Conservation (phyloP, 805 yeast genomes). For the Kazachstania taianensis region DNA sequence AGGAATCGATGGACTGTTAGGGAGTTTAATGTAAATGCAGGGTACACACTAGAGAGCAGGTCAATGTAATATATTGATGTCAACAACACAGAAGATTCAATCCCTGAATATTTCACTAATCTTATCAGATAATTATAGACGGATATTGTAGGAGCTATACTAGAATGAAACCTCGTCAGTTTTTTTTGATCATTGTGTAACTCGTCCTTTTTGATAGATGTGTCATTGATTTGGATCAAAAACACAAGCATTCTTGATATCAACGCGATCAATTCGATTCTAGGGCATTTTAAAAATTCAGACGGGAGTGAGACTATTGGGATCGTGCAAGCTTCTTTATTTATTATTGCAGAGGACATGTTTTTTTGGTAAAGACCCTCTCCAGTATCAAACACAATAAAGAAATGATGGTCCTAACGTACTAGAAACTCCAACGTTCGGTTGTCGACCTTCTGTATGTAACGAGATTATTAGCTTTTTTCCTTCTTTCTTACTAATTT, state of each 20-base stretch:
- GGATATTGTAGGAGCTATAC: conserved; percentile 85
- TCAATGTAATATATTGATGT: conserved; percentile 87
- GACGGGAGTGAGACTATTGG: conserved; percentile 23
- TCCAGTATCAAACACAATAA: too few relatives aligned
- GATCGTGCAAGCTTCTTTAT: conserved; percentile 4
- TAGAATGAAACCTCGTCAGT: conserved; percentile 83
- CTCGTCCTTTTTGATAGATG: conserved; percentile 13
- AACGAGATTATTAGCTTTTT: too few relatives aligned
- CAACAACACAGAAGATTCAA: conserved; percentile 74
- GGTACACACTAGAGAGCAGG: conserved; percentile 64
- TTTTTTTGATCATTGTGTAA: not conserved
- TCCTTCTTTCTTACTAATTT: too few relatives aligned
- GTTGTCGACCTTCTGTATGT: too few relatives aligned
- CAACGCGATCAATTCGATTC: conserved; percentile 58
- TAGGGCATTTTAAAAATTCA: conserved; percentile 52
- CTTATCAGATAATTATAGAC: conserved; percentile 67
- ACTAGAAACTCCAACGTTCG: too few relatives aligned
- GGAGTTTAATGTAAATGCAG: conserved; percentile 74
- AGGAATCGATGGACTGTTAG: conserved; percentile 89
- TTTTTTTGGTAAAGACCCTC: too few relatives aligned
- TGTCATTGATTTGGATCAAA: conserved; percentile 66
- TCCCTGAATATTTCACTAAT: conserved; percentile 69
- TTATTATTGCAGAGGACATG: too few relatives aligned
- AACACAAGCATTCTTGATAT: conserved; percentile 74
- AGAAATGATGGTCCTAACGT: too few relatives aligned